Conservation (phyloP, 345 rosid genomes). For the Camelina neglecta region DNA sequence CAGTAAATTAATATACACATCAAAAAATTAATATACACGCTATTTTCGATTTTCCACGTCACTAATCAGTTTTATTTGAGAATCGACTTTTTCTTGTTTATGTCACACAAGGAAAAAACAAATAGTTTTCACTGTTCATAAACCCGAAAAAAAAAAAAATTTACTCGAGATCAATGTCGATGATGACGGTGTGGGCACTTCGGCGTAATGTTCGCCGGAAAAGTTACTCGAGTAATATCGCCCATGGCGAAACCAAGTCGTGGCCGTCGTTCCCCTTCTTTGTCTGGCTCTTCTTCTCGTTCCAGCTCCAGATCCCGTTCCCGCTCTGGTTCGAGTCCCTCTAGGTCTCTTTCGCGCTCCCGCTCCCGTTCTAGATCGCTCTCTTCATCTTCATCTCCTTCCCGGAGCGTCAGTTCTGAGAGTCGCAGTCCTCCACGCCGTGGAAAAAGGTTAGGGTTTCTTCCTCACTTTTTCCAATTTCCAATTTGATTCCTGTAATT, state of each 20-base stretch:
- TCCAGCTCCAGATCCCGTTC: conserved; percentile 55
- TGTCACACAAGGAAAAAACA: no score
- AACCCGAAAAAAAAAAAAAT: no score
- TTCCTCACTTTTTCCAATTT: neutral
- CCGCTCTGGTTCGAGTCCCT: conserved; percentile 40
- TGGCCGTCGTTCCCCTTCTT: conserved; percentile 66
- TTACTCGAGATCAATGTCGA: no score
- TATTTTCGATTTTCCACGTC: no score
- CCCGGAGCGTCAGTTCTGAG: conserved; percentile 42
- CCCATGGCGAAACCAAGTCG: conserved; percentile 80
- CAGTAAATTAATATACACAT: no score
- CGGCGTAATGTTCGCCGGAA: no score
- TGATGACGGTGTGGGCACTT: no score
- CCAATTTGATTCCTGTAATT: neutral
- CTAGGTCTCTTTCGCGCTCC: conserved; percentile 48
- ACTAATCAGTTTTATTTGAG: no score
- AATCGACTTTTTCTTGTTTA: no score
- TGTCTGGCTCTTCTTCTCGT: conserved; percentile 60
- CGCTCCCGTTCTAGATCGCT: conserved; percentile 42
- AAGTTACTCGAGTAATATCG: neutral
- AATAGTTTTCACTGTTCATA: no score
- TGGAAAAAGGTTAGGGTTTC: conserved; percentile 42
- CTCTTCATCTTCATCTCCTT: conserved; percentile 69
- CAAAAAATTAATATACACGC: no score
- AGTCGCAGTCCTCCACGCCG: conserved; percentile 48